Evolutionary conservation across 2,329 filamentous ascomycete genomes (phyloP), one percentile per base, ranked within the genome.

Genomic region (Leptographium galeiforme): DNA sequence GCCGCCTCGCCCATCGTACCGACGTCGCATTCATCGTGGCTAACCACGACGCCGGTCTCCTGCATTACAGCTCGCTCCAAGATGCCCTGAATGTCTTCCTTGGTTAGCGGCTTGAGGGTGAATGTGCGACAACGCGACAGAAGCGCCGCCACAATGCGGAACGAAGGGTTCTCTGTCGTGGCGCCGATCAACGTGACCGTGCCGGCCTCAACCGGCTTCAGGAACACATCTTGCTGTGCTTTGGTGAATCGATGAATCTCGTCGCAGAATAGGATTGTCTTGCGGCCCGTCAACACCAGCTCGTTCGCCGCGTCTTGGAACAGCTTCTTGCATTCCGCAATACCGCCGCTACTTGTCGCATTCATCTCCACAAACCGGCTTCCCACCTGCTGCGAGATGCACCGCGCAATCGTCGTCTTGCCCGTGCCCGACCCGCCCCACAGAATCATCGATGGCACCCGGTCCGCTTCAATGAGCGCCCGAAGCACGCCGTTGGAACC

Each of bases 221-320:
- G 73, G 61, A 97, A 97, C 1, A 96, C 86, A 67, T 97, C 93
- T 64, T 98, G 93, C 66, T 97, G 93, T 0, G 83, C 77, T 69
- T 95, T 96, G 60, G 79, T 86, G 72, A 95, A 95, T 33, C 91
- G 76, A 68, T 95, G 89, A 48, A 96, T 93, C 72, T 97, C 93
- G 70, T 98, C 93, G 70, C 91, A 96, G 67, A 98, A 98, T 58
- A 98, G 82, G 58, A 98, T 95, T 0, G 93, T 97, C 70, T 87
- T 91, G 57, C 89, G 78, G 1, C 91, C 91, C 0, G 89, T 94
- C 51, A 97, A 72, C 1, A 75, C 72, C 48, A 89, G 70, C 65
- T 97, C 93, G 62, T 82, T 87, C 56, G 79, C 81, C 0, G 93
- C 90, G 60, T 96, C 89, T 25, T 75, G 72, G 62, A 97, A 96